These are phyloP conservation scores for Collybiopsis luxurians DNA, from an alignment of 768 basidiomycete genomes.

Conservation along the genomic window DNA sequence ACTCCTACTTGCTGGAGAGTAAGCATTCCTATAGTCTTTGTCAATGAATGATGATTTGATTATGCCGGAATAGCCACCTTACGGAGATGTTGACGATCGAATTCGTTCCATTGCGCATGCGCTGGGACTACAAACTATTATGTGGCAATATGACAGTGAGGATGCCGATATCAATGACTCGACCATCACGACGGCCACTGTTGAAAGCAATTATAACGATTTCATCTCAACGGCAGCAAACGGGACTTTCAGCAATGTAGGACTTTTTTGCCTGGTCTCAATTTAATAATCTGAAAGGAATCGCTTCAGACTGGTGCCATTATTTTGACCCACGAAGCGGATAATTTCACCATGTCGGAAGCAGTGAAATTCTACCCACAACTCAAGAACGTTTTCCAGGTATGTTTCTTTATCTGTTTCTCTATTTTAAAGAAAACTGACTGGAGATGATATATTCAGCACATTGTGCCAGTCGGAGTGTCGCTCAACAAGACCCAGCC, in stretches of 20 bases:
- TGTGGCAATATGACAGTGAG: conserved; percentile 80
- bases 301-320: conserved; percentile 52
- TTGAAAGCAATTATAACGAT: conserved; percentile 51
- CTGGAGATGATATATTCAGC: conserved; percentile 17
- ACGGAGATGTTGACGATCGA: conserved; percentile 72
- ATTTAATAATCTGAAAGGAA: no score
- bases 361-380: conserved; percentile 48
- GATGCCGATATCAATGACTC: conserved; percentile 1
- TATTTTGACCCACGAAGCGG: conserved; percentile 56
- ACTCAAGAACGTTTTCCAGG: conserved; percentile 44
- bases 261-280: no score
- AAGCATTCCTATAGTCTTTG: conserved; percentile 13
- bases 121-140: conserved; percentile 66
- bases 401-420: conserved; percentile 25
- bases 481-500: conserved; percentile 49
- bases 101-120: conserved; percentile 67
- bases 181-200: conserved; percentile 35
- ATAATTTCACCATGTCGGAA: conserved; percentile 58
- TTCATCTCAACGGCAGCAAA: conserved; percentile 46
- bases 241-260: conserved; percentile 23
- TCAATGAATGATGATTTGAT: background rate
- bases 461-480: conserved; percentile 53
- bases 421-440: background rate
- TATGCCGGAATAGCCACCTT: conserved; percentile 47
- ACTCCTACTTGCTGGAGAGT: conserved; percentile 65